Evolutionary conservation across 1,139 yeast genomes (phyloP), one percentile per base, ranked within the genome.

Genomic region (Zhuliangozyma parablackwelliae): DNA sequence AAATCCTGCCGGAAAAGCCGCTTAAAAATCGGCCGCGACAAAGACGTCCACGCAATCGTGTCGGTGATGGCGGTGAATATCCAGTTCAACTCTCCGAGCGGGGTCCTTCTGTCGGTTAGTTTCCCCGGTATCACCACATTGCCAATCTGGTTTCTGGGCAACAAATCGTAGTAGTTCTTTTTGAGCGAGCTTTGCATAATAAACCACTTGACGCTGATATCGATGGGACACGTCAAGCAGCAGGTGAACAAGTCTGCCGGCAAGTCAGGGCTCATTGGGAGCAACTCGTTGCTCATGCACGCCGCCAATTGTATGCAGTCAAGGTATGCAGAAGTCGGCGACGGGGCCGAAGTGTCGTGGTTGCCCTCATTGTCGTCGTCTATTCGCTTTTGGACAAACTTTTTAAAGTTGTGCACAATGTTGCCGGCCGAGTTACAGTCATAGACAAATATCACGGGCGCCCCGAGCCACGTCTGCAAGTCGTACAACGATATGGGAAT

Each of bases 51-150:
- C 5, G 98, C 98, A 43, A 92, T 92, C 0, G 97, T 92, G 59
- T 92, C 99, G 3, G 98, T 92, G 30, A 92, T 89, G 4, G 98
- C 97, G 1, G 97, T 94, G 60, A 92, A 92, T 28, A 92, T 92
- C 97, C 98, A 94, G 56, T 89, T 89, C 41, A 92, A 71, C 57
- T 94, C 98, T 21, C 98, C 99, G 31, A 92, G 63, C 0, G 98
- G 97, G 0, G 98, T 94, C 47, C 96, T 71, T 51, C 98, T 74
- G 56, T 92, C 97, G 3, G 96, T 85, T 35, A 89, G 65, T 46
- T 86, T 83, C 1, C 98, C 98, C 0, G 97, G 97, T 20, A 89
- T 83, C 13, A 75, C 69, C 25, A 84, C 82, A 49, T 77, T 80
- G 1, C 83, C 85, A 28, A 69, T 69, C 27, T 76, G 68, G 41